Evolutionary conservation across 139 green algal species (phyloP), one percentile per base, ranked within the genome.

Genomic region (Ettlia oleoabundans): DNA sequence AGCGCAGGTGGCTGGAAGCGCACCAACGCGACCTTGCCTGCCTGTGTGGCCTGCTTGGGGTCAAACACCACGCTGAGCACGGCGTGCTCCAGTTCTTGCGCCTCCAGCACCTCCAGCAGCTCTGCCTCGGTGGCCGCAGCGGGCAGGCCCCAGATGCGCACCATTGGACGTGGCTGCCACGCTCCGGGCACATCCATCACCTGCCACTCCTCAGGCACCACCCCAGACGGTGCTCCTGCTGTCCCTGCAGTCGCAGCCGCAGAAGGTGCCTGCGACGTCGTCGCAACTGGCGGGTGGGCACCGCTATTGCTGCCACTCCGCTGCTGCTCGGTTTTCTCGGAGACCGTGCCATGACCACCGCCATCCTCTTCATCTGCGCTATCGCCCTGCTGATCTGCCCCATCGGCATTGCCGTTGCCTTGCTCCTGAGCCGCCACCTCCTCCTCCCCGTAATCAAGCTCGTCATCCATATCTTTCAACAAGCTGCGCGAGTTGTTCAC

Each of bases 121-220:
- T 90, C 88, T 18, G 85, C 81, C 21, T 86, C 71, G 5, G 73
- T 86, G 13, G 77, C 55, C 22, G 69, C 78, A 2, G 74, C 55
- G 13, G 88, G 81, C 41, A 92, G 86, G 68, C 89, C 42, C n/a
- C 10, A 69, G 18, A 91, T 86, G 68, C 87, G 79, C 32, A 93
- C 33, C 30, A 92, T 58, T 1, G 89, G 88, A 32, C 81, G 55
- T 18, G 90, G 87, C 51, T 69, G 79, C 84, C 82, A 92, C 8
- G 88, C 77, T 10, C 89, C 69, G 1, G 90, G 88, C 1, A 93
- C 81, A 10, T 87, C 82, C 77, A 91, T 89, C 19, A 70, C 19
- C 78, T 93, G 84, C 90, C 90, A 93, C 82, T 93, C 90, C 80
- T 92, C 86, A 6, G 84, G 86, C 0, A 74, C 63, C 6, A 55